Evolutionary conservation across 2,329 filamentous ascomycete genomes (phyloP).

Genomic region (Monosporascus sp.): DNA sequence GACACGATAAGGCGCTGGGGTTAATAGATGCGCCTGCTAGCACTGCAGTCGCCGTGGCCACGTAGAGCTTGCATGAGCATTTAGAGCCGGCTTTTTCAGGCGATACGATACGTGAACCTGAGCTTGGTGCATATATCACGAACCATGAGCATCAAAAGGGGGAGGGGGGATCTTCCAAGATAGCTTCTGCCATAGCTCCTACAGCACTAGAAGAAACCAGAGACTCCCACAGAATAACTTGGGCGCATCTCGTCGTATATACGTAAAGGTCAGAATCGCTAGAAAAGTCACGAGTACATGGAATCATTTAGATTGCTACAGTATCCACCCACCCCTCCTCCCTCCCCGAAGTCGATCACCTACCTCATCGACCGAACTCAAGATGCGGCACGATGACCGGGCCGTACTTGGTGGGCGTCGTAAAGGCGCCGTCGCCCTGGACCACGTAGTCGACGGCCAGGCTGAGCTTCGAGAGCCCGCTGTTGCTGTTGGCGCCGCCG

Average conservation of each 20-base stretch:
- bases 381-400: conserved; percentile 90
- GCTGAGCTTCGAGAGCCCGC: conserved; percentile 62
- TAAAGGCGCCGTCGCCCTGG: conserved; percentile 80
- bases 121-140: neutral
- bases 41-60: too few relatives aligned
- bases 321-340: too few relatives aligned
- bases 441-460: conserved; percentile 96
- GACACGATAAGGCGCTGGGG: too few relatives aligned
- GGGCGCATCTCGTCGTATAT: too few relatives aligned
- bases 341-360: neutral
- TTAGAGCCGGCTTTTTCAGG: too few relatives aligned
- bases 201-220: neutral
- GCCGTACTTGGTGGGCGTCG: conserved; percentile 86
- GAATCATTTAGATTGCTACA: too few relatives aligned
- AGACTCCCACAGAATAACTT: neutral
- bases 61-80: too few relatives aligned
- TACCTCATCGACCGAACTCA: conserved; percentile 60
- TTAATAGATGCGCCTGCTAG: too few relatives aligned
- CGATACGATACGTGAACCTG: too few relatives aligned
- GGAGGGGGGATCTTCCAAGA: neutral
- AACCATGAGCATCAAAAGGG: neutral
- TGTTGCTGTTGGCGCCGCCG: conserved; percentile 33
- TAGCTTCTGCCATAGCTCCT: neutral
- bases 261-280: too few relatives aligned
- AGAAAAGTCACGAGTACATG: too few relatives aligned